Base-by-base conservation (phyloP, 345 rosid genomes). In the Lepidium africanum region DNA sequence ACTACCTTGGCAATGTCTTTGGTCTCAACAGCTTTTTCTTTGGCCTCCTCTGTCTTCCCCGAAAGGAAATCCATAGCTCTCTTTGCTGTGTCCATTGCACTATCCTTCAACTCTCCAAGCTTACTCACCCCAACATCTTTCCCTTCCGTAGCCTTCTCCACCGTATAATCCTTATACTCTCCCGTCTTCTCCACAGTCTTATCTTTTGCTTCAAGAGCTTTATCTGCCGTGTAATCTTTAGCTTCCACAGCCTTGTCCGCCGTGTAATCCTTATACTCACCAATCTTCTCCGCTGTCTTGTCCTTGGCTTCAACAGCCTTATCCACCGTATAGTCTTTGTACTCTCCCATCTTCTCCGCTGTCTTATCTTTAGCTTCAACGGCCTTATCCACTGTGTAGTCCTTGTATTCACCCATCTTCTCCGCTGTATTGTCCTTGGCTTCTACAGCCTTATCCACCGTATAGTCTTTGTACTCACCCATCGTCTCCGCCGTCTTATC, bases 41-140 rank as follows among this genome's bases (percentile, higher is more conserved):
- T 84, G 4, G 73, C 71, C 65, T 87, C 91, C 43, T 83, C 90
- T 10, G 79, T 76, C 73, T 82, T 87, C 2, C 84, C 84, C 0
- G 86, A 74, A 35, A 90, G 70, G 53, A 74, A 67, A 25, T 57
- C 87, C 84, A 79, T 69, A 11, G 95, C 87, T 62, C 78, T 80
- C 72, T 78, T 78, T 0, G 92, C 94, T 1, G 90, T 82, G 6
- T 61, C 92, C 5, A 82, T 70, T 0, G 90, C 84, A n/a, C 74
- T 74, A 23, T 84, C 88, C 70, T 81, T 85, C 58, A 74, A 59
- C 74, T 72, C 86, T 0, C 73, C 77, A 4, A 79, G 72, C 78
- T 79, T 83, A 52, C 81, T 71, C 10, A 25, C 67, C 4, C 73
- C 67, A 5, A 19, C 27, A 2, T 82, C 85, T 70, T 77, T 81